Percentiles rank a stretch among this genome's conserved stretches.
These are phyloP conservation scores for Phyllosticta capitalensis DNA, from an alignment of 2,329 filamentous ascomycete species.

Conservation along the genomic window DNA sequence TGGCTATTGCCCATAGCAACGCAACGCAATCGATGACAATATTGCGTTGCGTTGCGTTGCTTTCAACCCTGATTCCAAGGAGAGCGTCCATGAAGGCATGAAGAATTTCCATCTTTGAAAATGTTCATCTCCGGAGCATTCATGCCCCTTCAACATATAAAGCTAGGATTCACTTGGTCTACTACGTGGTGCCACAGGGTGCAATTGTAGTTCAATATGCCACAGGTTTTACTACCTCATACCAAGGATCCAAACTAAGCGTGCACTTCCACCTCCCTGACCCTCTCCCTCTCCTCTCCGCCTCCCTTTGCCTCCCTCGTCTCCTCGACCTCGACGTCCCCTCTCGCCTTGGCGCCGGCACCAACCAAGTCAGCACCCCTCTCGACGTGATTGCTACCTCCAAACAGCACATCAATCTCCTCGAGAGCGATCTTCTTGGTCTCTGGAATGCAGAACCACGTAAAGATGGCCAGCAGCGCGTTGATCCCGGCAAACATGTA, in stretches of 20 bases:
- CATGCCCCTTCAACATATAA: too few species aligned
- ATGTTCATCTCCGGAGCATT: too few species aligned
- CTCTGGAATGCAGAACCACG: slow-evolving; percentile 35
- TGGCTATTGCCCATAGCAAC: too few species aligned
- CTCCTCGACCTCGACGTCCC: slow-evolving; percentile 19
- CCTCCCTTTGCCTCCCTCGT: slow-evolving; percentile 2
- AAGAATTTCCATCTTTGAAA: too few species aligned
- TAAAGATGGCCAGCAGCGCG: slow-evolving; percentile 12
- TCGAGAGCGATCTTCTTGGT: slow-evolving; percentile 41
- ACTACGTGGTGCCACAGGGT: too few species aligned
- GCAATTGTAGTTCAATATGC: too few species aligned
- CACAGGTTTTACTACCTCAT: too few species aligned
- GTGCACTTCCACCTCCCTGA: neutral
- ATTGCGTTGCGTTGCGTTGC: too few species aligned
- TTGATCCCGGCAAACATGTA: slow-evolving; percentile 35
- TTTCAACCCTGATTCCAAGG: too few species aligned
- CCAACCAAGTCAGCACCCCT: slow-evolving; percentile 42
- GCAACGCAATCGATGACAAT: too few species aligned
- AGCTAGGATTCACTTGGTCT: too few species aligned
- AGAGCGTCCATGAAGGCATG: too few species aligned
- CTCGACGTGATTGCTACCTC: slow-evolving; percentile 47
- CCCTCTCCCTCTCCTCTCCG: neutral
- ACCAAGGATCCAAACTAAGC: neutral
- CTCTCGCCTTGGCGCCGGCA: slow-evolving; percentile 18
- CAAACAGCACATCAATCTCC: slow-evolving; percentile 49